Percentiles rank a stretch among this genome's conserved stretches.
These are phyloP conservation scores for Citrus sp. DNA, from an alignment of 345 rosid species.

Conservation along the genomic window DNA sequence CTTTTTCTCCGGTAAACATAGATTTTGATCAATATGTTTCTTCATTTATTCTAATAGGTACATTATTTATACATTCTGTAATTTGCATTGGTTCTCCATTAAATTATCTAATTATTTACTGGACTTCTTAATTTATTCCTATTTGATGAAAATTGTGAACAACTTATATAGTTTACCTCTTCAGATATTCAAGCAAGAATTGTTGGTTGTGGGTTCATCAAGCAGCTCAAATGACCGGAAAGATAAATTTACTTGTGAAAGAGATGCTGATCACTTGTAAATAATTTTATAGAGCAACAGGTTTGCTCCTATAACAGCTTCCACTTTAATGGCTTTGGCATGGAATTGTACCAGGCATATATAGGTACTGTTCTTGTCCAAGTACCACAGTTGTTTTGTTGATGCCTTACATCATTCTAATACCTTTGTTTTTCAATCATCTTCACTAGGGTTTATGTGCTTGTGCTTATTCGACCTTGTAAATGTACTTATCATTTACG, in stretches of 20 bases:
- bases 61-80: too few relatives aligned
- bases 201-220: conserved; percentile 26
- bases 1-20: background rate
- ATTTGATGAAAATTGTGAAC: background rate
- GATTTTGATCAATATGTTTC: background rate
- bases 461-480: background rate
- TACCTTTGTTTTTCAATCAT: background rate
- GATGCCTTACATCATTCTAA: background rate
- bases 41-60: too few relatives aligned
- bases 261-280: background rate
- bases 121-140: too few relatives aligned
- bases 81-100: too few relatives aligned
- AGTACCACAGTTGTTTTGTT: background rate
- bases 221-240: conserved; percentile 14
- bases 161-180: background rate
- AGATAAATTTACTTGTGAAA: conserved; percentile 5
- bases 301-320: background rate
- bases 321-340: background rate
- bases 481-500: too few relatives aligned
- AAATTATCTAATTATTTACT: too few relatives aligned
- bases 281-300: background rate
- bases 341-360: background rate
- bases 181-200: conserved; percentile 44
- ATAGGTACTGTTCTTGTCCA: background rate
- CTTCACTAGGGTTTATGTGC: background rate